These are phyloP conservation scores for Pachysandra terminalis DNA, from an alignment of 164 flowering plant species.

Conservation along the genomic window DNA sequence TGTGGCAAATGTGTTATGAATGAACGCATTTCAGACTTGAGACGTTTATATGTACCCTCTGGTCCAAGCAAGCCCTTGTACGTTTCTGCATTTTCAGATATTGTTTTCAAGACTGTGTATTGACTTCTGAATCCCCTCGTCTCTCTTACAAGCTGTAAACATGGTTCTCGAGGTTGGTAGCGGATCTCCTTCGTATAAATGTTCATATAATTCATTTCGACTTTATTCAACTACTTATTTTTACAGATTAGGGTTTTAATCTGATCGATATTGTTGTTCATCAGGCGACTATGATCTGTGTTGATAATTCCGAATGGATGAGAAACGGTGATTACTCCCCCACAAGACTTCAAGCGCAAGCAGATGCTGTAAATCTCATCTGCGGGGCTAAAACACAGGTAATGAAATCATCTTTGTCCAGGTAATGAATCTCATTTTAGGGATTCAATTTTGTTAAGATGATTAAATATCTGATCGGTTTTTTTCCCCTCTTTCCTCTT, in stretches of 20 bases:
- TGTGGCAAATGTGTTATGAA: too few relatives aligned
- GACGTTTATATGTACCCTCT: too few relatives aligned
- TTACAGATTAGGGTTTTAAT: constrained; percentile 16
- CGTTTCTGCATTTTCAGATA: too few relatives aligned
- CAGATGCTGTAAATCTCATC: constrained; percentile 89
- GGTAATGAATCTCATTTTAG: too few relatives aligned
- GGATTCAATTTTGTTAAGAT: neutral
- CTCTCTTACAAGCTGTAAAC: constrained; percentile 11
- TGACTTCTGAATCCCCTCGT: constrained; percentile 11
- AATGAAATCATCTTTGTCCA: neutral
- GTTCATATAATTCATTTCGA: neutral
- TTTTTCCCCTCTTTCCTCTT: neutral
- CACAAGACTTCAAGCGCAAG: constrained; percentile 83
- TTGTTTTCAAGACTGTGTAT: too few relatives aligned
- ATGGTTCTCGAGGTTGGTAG: constrained; percentile 61
- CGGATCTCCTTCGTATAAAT: neutral
- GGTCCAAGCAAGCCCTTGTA: too few relatives aligned
- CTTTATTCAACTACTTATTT: neutral
- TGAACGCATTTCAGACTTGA: too few relatives aligned
- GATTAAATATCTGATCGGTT: neutral
- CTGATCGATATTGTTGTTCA: constrained; percentile 2
- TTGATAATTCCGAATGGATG: constrained; percentile 99
- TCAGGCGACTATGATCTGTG: constrained; percentile 98
- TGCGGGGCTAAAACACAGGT: constrained; percentile 97
- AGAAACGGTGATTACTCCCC: constrained; percentile 93